phyloP scores from a whole-genome alignment of 352 stramenopile genomes.

The Globisporangium abappressorium region DNA sequence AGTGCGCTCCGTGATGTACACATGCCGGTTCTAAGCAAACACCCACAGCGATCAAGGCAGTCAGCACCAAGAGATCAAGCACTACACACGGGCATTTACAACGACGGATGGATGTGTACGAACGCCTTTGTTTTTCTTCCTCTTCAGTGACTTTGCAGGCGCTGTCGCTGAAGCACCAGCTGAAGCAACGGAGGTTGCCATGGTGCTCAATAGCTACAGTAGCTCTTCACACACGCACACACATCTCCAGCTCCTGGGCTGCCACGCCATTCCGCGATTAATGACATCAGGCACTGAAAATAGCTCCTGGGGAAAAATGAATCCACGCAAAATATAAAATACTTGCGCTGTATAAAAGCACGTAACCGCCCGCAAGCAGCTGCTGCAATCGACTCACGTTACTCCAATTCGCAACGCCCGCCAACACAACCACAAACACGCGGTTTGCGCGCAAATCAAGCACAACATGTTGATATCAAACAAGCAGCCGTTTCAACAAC shows the following conservation, averaged over 20 bases:
- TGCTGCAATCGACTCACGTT: background rate
- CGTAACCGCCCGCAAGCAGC: background rate
- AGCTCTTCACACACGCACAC: background rate
- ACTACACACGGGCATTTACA: background rate
- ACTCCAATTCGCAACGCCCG: background rate
- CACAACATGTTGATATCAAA: background rate
- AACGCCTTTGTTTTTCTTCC: conserved; percentile 14
- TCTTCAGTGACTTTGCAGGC: background rate
- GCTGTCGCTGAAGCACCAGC: background rate
- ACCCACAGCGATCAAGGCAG: background rate
- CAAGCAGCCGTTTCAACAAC: background rate
- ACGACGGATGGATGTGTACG: background rate
- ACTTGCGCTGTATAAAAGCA: background rate
- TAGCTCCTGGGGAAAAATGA: background rate
- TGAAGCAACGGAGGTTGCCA: background rate
- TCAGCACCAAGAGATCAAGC: background rate
- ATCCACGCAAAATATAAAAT: background rate
- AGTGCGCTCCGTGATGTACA: conserved; percentile 77
- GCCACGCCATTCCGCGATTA: background rate
- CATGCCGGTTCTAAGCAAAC: conserved; percentile 43
- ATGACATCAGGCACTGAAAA: too few relatives aligned
- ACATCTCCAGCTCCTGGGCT: background rate
- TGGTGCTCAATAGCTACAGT: background rate
- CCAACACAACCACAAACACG: background rate
- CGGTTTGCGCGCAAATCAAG: background rate